Conservation (phyloP, 208 protist genomes). For the Leishmania tropica region DNA sequence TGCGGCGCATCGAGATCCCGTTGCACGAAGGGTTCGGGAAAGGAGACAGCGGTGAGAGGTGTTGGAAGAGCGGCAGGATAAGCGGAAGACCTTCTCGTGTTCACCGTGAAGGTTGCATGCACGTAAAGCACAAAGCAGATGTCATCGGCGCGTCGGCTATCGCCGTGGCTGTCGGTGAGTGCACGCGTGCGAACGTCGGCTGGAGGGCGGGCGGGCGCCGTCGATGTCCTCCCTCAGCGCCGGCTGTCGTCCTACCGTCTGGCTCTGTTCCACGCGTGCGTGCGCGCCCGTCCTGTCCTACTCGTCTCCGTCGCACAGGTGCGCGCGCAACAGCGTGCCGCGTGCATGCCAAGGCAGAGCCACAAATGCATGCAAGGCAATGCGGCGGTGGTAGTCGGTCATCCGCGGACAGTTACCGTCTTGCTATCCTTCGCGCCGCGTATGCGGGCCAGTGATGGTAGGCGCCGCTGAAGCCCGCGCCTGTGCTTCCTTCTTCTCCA, state of each 20-base stretch:
- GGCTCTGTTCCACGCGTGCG: neutral
- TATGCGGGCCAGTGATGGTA: neutral
- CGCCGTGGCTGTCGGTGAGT: neutral
- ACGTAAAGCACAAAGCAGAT: neutral
- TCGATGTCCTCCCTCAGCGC: neutral
- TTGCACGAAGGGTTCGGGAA: neutral
- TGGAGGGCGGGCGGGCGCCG: neutral
- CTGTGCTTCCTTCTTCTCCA: conserved; percentile 18
- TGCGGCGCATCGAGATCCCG: neutral
- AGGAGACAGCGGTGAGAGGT: neutral
- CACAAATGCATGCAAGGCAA: neutral
- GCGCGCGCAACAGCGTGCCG: no score
- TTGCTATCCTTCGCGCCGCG: neutral
- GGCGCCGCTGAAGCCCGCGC: neutral
- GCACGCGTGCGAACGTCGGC: neutral
- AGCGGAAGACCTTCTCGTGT: neutral
- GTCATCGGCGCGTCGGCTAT: neutral
- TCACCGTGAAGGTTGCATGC: neutral
- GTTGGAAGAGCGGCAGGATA: neutral
- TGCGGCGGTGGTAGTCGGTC: neutral
- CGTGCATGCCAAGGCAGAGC: neutral
- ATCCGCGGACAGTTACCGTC: neutral
- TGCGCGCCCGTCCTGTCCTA: neutral
- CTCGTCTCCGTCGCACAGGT: neutral
- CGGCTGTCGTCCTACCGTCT: neutral